phyloP scores from a whole-genome alignment of 2,329 filamentous ascomycete species.

The Colletotrichum incanum region DNA sequence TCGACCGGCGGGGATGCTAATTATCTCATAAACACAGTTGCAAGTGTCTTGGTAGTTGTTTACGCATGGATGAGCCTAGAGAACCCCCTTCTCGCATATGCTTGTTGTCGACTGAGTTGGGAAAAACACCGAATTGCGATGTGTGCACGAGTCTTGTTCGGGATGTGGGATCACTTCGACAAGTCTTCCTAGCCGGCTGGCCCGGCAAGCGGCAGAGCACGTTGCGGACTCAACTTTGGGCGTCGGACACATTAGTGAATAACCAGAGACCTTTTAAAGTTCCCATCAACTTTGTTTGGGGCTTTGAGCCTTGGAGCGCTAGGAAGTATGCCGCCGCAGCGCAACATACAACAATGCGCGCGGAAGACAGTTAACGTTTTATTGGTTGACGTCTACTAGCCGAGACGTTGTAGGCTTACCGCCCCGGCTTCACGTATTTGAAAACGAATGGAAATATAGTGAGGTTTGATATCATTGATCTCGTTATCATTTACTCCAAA shows the following conservation, averaged over 20 bases:
- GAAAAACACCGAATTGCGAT: neutral
- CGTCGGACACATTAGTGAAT: neutral
- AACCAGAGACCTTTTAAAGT: neutral
- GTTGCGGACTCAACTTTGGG: neutral
- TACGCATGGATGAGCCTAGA: neutral
- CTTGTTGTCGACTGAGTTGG: neutral
- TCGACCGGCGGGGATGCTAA: neutral
- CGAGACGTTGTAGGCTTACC: neutral
- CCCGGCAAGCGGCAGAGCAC: neutral
- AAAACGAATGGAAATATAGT: too few species aligned
- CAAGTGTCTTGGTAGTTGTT: neutral
- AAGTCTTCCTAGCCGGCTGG: neutral
- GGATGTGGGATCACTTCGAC: neutral
- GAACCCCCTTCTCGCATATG: neutral
- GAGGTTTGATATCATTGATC: neutral
- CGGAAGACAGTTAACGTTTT: too few species aligned
- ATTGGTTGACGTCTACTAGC: too few species aligned
- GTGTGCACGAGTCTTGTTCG: neutral
- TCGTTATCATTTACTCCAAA: slow-evolving; percentile 13
- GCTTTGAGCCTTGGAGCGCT: neutral
- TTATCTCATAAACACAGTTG: neutral
- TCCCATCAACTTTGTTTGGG: neutral
- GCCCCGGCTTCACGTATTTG: neutral
- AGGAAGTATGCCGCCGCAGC: too few species aligned
- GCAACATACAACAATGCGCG: too few species aligned